Percentiles rank a stretch among this genome's conserved stretches.
phyloP scores from a whole-genome alignment of 2,329 filamentous ascomycete genomes.

The Lachnellula willkommii region DNA sequence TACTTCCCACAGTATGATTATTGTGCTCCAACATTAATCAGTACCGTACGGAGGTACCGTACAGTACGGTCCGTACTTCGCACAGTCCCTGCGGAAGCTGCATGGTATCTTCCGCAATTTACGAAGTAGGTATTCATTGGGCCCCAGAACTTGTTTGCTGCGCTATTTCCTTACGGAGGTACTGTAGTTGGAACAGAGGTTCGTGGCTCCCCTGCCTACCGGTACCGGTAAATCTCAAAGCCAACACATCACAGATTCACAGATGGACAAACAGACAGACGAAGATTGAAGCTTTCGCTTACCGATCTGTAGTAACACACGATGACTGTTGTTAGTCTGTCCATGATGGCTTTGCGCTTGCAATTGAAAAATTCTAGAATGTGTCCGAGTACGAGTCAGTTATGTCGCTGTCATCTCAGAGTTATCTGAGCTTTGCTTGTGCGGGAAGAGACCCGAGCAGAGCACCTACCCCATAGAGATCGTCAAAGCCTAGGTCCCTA shows the following conservation, averaged over 20 bases:
- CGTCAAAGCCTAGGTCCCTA: neutral
- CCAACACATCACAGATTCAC: neutral
- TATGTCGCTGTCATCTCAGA: neutral
- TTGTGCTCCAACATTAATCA: neutral
- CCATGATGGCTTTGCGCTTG: neutral
- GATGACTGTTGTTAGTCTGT: too few species aligned
- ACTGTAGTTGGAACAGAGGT: neutral
- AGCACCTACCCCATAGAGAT: constrained; percentile 1
- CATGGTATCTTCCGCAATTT: neutral
- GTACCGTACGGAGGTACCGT: too few species aligned
- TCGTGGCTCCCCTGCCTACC: neutral
- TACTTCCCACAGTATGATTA: neutral
- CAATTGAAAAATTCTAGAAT: too few species aligned
- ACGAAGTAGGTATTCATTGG: too few species aligned
- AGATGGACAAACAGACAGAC: neutral
- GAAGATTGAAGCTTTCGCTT: neutral
- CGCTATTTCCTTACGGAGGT: neutral
- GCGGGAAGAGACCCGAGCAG: neutral
- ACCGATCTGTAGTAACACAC: neutral
- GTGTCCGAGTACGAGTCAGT: neutral
- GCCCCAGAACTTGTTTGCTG: neutral
- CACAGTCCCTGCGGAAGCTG: constrained; percentile 10
- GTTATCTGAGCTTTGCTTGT: too few species aligned
- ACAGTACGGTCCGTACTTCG: neutral
- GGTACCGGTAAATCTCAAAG: neutral